Base-by-base conservation (phyloP, 2,329 filamentous ascomycete species). In the Neofusicoccum cordaticola region DNA sequence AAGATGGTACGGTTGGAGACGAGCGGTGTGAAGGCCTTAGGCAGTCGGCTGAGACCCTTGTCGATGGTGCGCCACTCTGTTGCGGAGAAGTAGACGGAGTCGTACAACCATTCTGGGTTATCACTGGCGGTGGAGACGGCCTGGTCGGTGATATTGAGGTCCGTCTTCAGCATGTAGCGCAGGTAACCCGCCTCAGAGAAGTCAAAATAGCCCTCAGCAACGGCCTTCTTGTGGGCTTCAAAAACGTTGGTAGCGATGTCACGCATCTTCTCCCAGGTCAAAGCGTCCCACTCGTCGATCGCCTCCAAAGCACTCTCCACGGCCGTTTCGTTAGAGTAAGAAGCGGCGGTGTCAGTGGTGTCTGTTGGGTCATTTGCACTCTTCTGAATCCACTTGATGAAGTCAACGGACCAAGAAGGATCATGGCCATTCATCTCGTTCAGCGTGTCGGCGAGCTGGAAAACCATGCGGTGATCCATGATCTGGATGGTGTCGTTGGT, bases 111-210 rank as follows among this genome's bases (percentile, higher is more conserved):
- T 7, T 82, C 78, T 74, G 86, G 87, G 57, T 79, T 81, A 8
- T 79, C 77, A 8, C 76, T 75, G 0, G 75, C 75, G 2, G 80
- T 73, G 19, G 75, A 79, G 6, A 81, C 81, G 1, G 81, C 80
- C 5, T 84, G 77, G 67, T 89, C 85, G 1, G 83, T 86, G 68
- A 83, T 82, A 69, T 87, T 86, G 11, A 83, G 75, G 44, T 76
- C 79, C 13, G 80, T 80, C 13, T 83, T 82, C 9, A 90, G 79
- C 37, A 84, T 82, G 71, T 89, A 86, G 17, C 83, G 82, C 63
- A 89, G 76, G 68, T 87, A 90, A 0, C 81, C 84, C 22, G 86
- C 85, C 68, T 90, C 88, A 12, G 86, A 89, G 82, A 85, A 90
- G 60, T 85, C 79, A 70, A 90, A 88, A 17, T 87, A 82, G 2